Evolutionary conservation across 768 basidiomycete species (phyloP), one percentile per base, ranked within the genome.

Genomic region (Lactarius deliciosus): DNA sequence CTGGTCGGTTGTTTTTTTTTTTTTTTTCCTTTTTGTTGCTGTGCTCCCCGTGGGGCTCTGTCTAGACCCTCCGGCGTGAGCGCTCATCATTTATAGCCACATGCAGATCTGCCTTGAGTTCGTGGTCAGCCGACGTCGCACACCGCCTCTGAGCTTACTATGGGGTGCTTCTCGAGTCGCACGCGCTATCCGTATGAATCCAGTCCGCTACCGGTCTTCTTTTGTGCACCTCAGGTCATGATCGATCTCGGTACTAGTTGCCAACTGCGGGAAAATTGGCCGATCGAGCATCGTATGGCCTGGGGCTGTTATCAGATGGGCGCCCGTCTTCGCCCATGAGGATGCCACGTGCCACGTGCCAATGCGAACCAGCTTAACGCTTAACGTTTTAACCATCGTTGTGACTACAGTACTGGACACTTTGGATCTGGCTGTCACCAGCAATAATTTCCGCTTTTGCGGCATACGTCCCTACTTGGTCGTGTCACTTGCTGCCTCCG

Each of bases 391-490:
- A 56, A 56, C 56, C 22, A 22, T 41, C 32, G n/a, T 57, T 63
- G 61, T 66, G 65, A 66, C 65, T n/a, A n/a, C n/a, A n/a, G n/a
- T n/a, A n/a, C n/a, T 22, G 36, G 16, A 10, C 40, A 8, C 54
- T 30, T 40, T 58, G 20, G 53, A 25, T 61, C 65, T 65, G 43
- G 34, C 60, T 20, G 30, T 60, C 64, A 54, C 50, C 38, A 6
- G 36, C 2, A 56, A 62, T 63, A 66, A 66, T 66, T 63, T 66
- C 65, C 65, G 65, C 61, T 34, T 34, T 11, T 25, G 55, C 55
- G 34, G 22, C 47, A 25, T 2, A 32, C 18, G 55, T 43, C 61
- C 57, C 15, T 34, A 16, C 28, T 40, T 32, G 43, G 28, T 60
- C 47, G 43, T 55, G 22, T 63, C 53, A 54, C 36, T 30, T 38